Conservation (phyloP, 2,329 filamentous ascomycete genomes). For the Lasiodiplodia hormozganensis region DNA sequence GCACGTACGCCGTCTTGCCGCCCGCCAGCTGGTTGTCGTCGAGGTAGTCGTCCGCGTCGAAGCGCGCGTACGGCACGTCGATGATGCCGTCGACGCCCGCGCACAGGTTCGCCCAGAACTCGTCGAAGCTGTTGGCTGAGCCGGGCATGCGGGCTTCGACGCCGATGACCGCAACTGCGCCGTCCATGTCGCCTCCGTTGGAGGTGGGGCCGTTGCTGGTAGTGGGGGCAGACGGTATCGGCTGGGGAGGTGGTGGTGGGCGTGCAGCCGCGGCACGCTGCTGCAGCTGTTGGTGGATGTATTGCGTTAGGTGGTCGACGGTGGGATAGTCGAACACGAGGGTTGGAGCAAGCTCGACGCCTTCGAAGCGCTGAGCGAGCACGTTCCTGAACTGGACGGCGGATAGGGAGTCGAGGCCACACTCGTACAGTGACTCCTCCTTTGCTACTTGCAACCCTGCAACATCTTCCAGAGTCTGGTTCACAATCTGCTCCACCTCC, state of each 20-base stretch:
- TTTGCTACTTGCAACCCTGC: no score
- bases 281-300: not conserved
- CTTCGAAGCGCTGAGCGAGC: no score
- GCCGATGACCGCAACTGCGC: not conserved
- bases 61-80: conserved; percentile 29
- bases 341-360: not conserved
- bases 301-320: not conserved
- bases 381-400: not conserved
- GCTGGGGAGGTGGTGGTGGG: no score
- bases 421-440: no score
- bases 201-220: no score
- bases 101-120: not conserved
- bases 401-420: not conserved
- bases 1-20: conserved; percentile 34
- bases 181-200: no score
- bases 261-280: not conserved
- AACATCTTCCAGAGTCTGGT: no score
- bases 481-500: no score
- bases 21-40: conserved; percentile 37
- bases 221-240: no score
- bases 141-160: not conserved
- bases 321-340: not conserved
- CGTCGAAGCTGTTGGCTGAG: not conserved
- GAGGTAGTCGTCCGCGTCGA: conserved; percentile 19
- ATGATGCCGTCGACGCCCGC: not conserved